These are phyloP conservation scores for Adiantum capillusveneris DNA, from an alignment of 75 land plant genomes.

Conservation along the genomic window DNA sequence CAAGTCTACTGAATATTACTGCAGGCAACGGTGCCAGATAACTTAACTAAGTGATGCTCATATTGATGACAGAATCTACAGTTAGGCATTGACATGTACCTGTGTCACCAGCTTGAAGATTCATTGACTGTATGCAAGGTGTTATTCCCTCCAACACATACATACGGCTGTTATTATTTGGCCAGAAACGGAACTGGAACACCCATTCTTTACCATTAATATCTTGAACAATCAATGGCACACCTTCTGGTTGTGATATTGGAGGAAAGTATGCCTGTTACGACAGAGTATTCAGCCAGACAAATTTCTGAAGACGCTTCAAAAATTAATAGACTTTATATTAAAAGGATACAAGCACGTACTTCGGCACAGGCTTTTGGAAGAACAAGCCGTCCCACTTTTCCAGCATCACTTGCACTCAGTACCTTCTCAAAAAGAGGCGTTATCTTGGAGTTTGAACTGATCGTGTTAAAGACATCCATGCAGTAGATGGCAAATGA, in stretches of 20 bases:
- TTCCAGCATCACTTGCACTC: conserved; percentile 98
- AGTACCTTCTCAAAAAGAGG: conserved; percentile 87
- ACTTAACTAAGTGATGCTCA: neutral
- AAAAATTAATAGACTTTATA: too few species aligned
- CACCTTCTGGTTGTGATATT: conserved; percentile 26
- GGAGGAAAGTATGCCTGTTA: conserved; percentile 30
- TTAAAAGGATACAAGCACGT: conserved; percentile 4
- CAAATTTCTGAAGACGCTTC: too few species aligned
- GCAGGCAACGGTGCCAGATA: conserved; percentile 1
- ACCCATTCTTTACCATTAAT: conserved; percentile 26
- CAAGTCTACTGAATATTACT: conserved; percentile 76
- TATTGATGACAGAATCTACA: neutral
- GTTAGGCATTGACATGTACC: conserved; percentile 13
- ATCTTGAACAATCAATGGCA: conserved; percentile 24
- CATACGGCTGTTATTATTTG: conserved; percentile 31
- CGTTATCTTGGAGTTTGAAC: conserved; percentile 66
- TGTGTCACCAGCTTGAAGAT: conserved; percentile 33
- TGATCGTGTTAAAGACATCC: conserved; percentile 15
- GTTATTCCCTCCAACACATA: conserved; percentile 32
- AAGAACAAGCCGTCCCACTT: conserved; percentile 88
- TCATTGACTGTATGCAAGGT: conserved; percentile 34
- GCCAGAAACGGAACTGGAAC: conserved; percentile 31
- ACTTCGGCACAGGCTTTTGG: conserved; percentile 99
- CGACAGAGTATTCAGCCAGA: neutral
- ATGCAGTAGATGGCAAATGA: neutral